phyloP scores from a whole-genome alignment of 225 moss, liverwort and hornwort genomes.

The Rhytidiadelphus loreus region DNA sequence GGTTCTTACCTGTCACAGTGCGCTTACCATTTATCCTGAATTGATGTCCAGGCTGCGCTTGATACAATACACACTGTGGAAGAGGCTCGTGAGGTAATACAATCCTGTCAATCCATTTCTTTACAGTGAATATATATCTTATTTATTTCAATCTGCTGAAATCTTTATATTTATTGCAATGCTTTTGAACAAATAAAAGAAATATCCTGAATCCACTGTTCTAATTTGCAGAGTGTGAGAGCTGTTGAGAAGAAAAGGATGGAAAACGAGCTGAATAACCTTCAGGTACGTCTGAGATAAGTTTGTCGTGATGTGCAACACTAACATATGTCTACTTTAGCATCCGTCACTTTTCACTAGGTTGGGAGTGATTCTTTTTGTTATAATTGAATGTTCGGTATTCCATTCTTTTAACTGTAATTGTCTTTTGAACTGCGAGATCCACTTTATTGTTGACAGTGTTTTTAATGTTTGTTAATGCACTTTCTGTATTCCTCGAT shows the following conservation, averaged over 20 bases:
- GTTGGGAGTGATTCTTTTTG: background rate
- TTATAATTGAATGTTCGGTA: background rate
- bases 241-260: slow-evolving; percentile 72
- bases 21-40: background rate
- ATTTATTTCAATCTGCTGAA: background rate
- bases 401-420: background rate
- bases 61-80: slow-evolving; percentile 80
- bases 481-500: background rate
- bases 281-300: slow-evolving; percentile 45
- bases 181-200: background rate
- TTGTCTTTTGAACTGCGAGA: background rate
- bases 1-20: background rate
- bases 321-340: background rate
- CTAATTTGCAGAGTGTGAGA: slow-evolving; percentile 38
- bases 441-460: background rate
- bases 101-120: background rate
- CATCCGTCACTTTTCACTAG: background rate
- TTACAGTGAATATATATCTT: background rate
- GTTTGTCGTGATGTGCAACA: background rate
- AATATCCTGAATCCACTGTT: background rate
- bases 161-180: background rate
- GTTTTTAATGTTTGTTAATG: background rate
- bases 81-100: slow-evolving; percentile 64
- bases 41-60: slow-evolving; percentile 50
- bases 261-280: slow-evolving; percentile 66